Base-by-base conservation (phyloP, 164 flowering plant genomes). In the Magnolia changhungtana region DNA sequence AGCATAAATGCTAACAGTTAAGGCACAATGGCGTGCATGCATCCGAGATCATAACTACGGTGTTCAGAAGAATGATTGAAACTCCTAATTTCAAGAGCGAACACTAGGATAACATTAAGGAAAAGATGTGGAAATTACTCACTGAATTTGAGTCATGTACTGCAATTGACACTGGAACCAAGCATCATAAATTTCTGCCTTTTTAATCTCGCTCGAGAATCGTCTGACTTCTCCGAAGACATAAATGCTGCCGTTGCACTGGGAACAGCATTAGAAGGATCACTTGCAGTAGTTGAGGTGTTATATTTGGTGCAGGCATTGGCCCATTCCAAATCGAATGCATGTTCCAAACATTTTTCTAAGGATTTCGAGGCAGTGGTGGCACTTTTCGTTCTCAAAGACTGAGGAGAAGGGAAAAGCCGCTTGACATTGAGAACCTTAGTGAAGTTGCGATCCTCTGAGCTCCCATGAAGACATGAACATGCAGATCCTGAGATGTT, bases 301-400 rank as follows among this genome's bases (percentile, higher is more conserved):
- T 29, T 71, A 52, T 45, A 21, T 55, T 75, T 80, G 50, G 52
- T 69, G 23, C 71, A 70, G 45, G 77, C 52, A 37, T 77, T 37
- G 24, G 80, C 81, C 81, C 79, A 76, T 52, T 74, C 84, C 77
- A 73, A 63, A 74, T 84, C 86, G 77, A 82, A 84, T 72, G 81
- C 45, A 37, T 37, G 45, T 37, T 37, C 85, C 65, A 86, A 79
- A 58, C 86, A 58, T 58, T 80, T 82, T 59, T 83, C 87, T 1
- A 86, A 76, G 51, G 86, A 78, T 67, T 77, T 81, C 14, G 70
- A 23, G 20, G 76, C 74, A 71, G 73, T 69, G 9, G 80, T 49
- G 10, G 18, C 16, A 29, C 68, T 23, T 7, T 73, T 72, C 65
- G 27, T 19, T 31, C 69, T 67, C 63, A 24, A 50, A 63, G 76